Evolutionary conservation across 2,329 filamentous ascomycete species (phyloP).

Genomic region (Hawksworthiomyces lignivorus): DNA sequence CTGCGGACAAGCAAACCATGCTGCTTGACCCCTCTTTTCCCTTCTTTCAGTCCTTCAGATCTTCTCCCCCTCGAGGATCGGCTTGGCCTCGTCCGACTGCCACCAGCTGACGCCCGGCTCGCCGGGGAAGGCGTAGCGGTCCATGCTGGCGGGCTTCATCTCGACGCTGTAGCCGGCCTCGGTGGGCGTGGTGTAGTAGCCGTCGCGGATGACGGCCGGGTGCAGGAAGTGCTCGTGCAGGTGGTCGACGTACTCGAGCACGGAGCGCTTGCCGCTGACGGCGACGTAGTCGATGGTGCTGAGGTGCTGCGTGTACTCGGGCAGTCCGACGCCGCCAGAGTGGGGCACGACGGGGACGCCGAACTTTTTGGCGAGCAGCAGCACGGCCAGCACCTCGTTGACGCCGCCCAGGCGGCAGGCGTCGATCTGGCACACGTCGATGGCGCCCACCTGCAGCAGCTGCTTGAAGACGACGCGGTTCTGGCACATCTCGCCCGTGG

Average conservation of each 20-base stretch:
- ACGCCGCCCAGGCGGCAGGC: constrained; percentile 85
- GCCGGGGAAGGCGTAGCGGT: constrained; percentile 67
- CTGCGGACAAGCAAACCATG: constrained; percentile 19
- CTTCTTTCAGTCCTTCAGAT: constrained; percentile 28
- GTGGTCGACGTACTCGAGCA: constrained; percentile 89
- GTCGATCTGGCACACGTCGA: constrained; percentile 85
- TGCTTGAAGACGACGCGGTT: constrained; percentile 95
- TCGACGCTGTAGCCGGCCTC: constrained; percentile 85
- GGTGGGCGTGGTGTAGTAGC: constrained; percentile 79
- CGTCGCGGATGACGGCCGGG: constrained; percentile 70
- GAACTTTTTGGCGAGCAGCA: constrained; percentile 76
- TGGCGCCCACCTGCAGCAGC: constrained; percentile 68
- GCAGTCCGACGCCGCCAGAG: constrained; percentile 80
- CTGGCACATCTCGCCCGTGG: constrained; percentile 92
- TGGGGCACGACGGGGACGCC: constrained; percentile 80
- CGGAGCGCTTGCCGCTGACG: constrained; percentile 70
- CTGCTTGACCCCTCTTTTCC: constrained; percentile 8
- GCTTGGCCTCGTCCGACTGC: constrained; percentile 69
- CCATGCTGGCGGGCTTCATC: constrained; percentile 88
- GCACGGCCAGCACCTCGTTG: constrained; percentile 85
- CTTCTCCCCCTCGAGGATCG: constrained; percentile 59
- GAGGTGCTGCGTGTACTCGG: constrained; percentile 89
- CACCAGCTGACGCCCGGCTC: constrained; percentile 77
- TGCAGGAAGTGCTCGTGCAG: constrained; percentile 89
- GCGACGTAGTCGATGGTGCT: constrained; percentile 90